Conservation (phyloP, 1,139 yeast species). For the Sugiyamaella neomexicana region DNA sequence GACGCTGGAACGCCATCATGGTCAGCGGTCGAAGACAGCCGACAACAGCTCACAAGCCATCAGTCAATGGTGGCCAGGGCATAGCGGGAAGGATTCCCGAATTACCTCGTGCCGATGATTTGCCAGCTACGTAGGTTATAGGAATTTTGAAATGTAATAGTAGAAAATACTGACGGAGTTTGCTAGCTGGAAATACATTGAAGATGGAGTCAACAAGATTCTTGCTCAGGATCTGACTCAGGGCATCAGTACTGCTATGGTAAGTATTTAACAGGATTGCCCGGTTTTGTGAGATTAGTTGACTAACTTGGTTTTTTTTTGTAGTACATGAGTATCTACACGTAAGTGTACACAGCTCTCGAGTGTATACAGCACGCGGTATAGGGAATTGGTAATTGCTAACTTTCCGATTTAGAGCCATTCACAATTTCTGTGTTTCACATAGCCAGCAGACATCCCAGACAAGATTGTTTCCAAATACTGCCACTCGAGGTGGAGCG, state of each 20-base stretch:
- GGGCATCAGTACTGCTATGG: conserved; percentile 41
- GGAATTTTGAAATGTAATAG: too few species aligned
- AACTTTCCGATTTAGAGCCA: conserved; percentile 63
- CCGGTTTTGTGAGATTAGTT: too few species aligned
- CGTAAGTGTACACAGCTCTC: conserved; percentile 35
- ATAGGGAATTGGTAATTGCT: too few species aligned
- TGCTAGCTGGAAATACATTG: conserved; percentile 42
- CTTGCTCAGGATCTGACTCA: conserved; percentile 41
- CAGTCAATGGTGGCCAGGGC: not conserved
- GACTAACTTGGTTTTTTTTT: conserved; percentile 7
- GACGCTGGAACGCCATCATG: not conserved
- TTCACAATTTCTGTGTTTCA: conserved; percentile 90
- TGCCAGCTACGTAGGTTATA: conserved; percentile 33
- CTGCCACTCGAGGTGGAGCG: conserved; percentile 37
- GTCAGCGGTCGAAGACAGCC: not conserved
- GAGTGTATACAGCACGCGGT: too few species aligned
- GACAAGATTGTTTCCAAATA: conserved; percentile 21
- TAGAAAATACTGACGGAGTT: not conserved
- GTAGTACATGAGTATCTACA: conserved; percentile 44
- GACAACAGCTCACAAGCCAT: conserved; percentile 1
- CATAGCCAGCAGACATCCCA: conserved; percentile 52
- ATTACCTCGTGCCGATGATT: conserved; percentile 31
- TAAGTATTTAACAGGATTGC: conserved; percentile 23
- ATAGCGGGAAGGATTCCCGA: conserved; percentile 15
- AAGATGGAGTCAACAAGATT: conserved; percentile 42